Conservation (phyloP, 2,329 filamentous ascomycete genomes). For the Sclerotinia minor region DNA sequence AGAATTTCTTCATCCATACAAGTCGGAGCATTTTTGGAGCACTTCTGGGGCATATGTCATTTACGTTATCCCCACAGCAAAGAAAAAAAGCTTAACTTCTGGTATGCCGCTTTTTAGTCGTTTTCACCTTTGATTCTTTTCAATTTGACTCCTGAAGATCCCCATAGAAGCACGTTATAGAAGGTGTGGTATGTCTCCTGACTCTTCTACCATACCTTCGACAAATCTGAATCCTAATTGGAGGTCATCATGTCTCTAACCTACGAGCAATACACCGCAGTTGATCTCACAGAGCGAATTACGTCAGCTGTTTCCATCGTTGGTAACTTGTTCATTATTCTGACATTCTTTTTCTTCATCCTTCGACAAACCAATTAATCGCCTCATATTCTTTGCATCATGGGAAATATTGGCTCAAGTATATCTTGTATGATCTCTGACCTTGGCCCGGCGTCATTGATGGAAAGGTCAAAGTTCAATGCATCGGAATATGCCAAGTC, state of each 20-base stretch:
- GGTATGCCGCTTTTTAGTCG: not conserved
- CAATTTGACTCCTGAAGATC: conserved; percentile 16
- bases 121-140: not conserved
- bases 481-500: conserved; percentile 55
- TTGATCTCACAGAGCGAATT: conserved; percentile 29
- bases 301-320: conserved; percentile 53
- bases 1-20: not conserved
- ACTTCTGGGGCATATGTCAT: not conserved
- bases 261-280: conserved; percentile 15
- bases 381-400: conserved; percentile 59
- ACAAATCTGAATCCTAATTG: not conserved
- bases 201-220: not conserved
- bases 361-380: conserved; percentile 60
- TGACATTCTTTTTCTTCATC: conserved; percentile 51
- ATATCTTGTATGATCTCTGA: conserved; percentile 55
- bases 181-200: conserved; percentile 12
- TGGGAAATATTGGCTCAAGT: conserved; percentile 57
- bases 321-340: conserved; percentile 54
- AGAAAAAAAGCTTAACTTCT: conserved; percentile 7
- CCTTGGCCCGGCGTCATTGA: conserved; percentile 42
- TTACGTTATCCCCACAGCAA: conserved; percentile 9
- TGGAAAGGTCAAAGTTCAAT: not conserved
- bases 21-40: not conserved
- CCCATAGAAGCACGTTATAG: conserved; percentile 16
- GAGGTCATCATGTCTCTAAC: conserved; percentile 13